These are phyloP conservation scores for Suhomyces bolitotheri DNA, from an alignment of 1,139 yeast species.

Conservation along the genomic window DNA sequence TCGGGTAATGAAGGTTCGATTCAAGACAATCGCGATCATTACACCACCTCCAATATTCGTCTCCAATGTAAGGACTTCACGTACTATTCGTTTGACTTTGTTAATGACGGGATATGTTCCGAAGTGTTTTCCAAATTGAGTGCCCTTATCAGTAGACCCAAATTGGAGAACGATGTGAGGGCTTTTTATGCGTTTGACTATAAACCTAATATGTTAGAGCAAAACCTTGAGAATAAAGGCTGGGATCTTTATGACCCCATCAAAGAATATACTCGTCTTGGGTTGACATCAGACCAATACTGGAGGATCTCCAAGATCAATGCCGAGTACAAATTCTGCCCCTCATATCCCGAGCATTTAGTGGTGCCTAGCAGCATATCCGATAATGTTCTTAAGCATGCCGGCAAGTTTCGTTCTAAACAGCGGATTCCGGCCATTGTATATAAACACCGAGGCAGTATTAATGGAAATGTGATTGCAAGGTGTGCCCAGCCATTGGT, in stretches of 20 bases:
- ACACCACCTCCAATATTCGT: constrained; percentile 58
- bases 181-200: constrained; percentile 50
- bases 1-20: constrained; percentile 4
- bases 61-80: constrained; percentile 85
- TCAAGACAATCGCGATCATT: constrained; percentile 33
- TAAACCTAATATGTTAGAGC: constrained; percentile 59
- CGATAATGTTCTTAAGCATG: constrained; percentile 79
- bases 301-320: constrained; percentile 80
- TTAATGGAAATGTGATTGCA: constrained; percentile 77
- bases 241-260: constrained; percentile 71
- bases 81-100: constrained; percentile 76
- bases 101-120: constrained; percentile 55
- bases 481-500: constrained; percentile 93
- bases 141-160: constrained; percentile 52
- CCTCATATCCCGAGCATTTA: constrained; percentile 69
- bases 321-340: constrained; percentile 63
- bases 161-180: constrained; percentile 37
- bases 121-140: constrained; percentile 76
- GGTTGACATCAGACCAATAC: constrained; percentile 36
- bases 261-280: constrained; percentile 69
- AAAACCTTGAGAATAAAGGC: constrained; percentile 57
- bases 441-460: constrained; percentile 59
- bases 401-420: constrained; percentile 83
- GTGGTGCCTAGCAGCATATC: constrained; percentile 76
- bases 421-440: constrained; percentile 80